Percentiles rank a stretch among this genome's conserved stretches.
Conservation (phyloP, 2,329 filamentous ascomycete species). For the Fonsecaea pugnacius region DNA sequence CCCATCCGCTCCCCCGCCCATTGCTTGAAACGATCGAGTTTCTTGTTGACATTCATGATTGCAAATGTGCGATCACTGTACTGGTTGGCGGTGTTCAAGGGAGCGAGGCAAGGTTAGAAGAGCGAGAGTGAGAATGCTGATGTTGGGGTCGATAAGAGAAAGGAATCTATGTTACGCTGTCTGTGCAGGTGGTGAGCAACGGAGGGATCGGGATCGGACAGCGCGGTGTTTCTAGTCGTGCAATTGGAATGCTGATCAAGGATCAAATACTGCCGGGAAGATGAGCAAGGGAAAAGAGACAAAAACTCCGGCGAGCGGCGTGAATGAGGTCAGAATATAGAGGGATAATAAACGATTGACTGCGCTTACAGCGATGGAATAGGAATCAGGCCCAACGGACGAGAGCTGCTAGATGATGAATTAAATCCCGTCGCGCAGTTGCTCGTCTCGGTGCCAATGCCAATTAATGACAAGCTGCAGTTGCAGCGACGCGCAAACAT, state of each 20-base stretch:
- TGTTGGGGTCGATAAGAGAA: conserved; percentile 18
- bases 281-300: conserved; percentile 18
- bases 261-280: conserved; percentile 3
- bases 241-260: conserved; percentile 29
- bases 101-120: conserved; percentile 1
- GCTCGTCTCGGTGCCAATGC: background rate
- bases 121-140: conserved; percentile 17
- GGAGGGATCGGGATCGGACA: conserved; percentile 30
- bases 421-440: conserved; percentile 10
- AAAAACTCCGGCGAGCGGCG: conserved; percentile 23
- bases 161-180: conserved; percentile 9
- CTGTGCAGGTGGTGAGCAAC: conserved; percentile 17
- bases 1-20: conserved; percentile 98
- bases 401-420: conserved; percentile 7
- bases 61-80: background rate
- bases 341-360: conserved; percentile 28
- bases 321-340: conserved; percentile 25
- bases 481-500: conserved; percentile 17
- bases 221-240: conserved; percentile 10
- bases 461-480: background rate
- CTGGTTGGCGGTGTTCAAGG: conserved; percentile 1
- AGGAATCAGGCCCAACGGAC: conserved; percentile 14
- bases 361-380: conserved; percentile 25
- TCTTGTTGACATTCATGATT: conserved; percentile 74
- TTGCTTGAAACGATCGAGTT: conserved; percentile 94